A percentile compares a stretch with the other conserved stretches of the same genome.
phyloP scores from a whole-genome alignment of 495 filamentous ascomycete genomes.

The Neurospora discreta region DNA sequence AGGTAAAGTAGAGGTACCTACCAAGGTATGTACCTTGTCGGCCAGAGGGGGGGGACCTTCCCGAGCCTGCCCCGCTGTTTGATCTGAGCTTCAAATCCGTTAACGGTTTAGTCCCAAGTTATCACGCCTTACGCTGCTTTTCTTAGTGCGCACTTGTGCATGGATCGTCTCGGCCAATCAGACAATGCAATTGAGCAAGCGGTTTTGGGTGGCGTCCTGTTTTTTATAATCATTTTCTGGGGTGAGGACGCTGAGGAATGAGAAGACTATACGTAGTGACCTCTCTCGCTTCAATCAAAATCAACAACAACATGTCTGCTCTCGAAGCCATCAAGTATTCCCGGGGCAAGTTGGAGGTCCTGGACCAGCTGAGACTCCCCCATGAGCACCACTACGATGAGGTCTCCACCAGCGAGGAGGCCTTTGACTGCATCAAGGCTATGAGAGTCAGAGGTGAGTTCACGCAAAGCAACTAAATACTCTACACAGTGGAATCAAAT shows the following conservation, averaged over 20 bases:
- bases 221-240: not conserved
- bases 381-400: constrained; percentile 71
- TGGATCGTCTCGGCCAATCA: not conserved
- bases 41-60: not conserved
- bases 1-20: not conserved
- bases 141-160: not conserved
- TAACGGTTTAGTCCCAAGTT: not conserved
- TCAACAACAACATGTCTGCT: constrained; percentile 27
- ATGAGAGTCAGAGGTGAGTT: constrained; percentile 60
- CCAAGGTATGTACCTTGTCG: not conserved
- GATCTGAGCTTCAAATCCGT: not conserved
- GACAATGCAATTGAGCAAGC: not conserved
- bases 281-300: not conserved
- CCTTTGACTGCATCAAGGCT: constrained; percentile 81
- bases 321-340: constrained; percentile 84
- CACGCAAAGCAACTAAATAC: not conserved
- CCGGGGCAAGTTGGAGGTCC: constrained; percentile 65
- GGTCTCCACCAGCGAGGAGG: constrained; percentile 65
- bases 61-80: not conserved
- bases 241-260: not conserved
- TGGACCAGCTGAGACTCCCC: constrained; percentile 87
- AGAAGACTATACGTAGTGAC: not conserved
- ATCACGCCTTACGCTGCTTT: not conserved
- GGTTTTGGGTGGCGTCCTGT: not conserved
- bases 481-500: not conserved